Conservation (phyloP, 352 stramenopile genomes). For the Globisporangium cederbergense region DNA sequence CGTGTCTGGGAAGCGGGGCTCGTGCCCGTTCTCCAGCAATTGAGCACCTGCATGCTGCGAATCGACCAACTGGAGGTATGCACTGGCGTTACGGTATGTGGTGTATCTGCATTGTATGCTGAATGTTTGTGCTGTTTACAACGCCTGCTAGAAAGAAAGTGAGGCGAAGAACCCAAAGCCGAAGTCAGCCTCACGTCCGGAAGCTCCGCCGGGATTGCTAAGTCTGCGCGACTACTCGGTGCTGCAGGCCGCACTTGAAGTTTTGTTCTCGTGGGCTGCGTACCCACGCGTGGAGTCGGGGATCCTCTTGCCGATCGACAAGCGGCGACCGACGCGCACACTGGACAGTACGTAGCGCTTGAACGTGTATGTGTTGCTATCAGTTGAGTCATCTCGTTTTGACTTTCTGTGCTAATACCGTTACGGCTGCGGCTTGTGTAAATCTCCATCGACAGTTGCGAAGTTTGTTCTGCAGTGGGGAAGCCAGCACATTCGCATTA, state of each 20-base stretch:
- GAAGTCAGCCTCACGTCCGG: conserved; percentile 19
- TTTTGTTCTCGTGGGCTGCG: conserved; percentile 69
- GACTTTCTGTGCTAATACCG: neutral
- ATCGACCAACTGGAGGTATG: conserved; percentile 11
- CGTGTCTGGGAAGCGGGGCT: conserved; percentile 31
- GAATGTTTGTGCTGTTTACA: neutral
- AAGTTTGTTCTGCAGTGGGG: conserved; percentile 51
- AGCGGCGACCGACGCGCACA: conserved; percentile 74
- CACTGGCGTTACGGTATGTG: neutral
- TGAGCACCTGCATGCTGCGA: conserved; percentile 40
- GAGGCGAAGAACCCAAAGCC: conserved; percentile 11
- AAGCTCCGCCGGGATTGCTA: conserved; percentile 59
- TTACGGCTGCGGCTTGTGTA: no score
- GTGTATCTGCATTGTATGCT: neutral
- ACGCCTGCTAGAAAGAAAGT: neutral
- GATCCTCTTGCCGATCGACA: conserved; percentile 53
- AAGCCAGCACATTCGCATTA: conserved; percentile 9
- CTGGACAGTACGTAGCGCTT: conserved; percentile 52
- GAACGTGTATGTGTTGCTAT: neutral
- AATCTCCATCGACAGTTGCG: conserved; percentile 34
- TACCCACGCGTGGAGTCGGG: conserved; percentile 50
- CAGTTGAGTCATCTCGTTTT: neutral
- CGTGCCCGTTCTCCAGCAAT: conserved; percentile 36
- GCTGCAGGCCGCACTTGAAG: conserved; percentile 72
- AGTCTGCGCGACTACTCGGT: conserved; percentile 84